Conservation (phyloP, 306 rosid genomes). For the Quercus aquifolioides region DNA sequence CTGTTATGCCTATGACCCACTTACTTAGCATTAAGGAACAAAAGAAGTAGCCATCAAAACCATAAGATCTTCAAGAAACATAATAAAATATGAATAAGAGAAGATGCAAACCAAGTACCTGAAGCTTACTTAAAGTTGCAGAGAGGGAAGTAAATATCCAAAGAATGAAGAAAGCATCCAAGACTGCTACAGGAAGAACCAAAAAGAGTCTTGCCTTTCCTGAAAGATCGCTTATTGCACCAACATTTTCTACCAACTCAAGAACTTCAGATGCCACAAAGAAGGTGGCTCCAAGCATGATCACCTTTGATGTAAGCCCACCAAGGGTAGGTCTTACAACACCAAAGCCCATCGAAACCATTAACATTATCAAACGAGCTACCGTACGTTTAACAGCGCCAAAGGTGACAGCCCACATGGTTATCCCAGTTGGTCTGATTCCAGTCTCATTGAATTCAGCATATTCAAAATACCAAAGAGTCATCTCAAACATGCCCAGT, state of each 20-base stretch:
- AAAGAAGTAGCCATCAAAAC: not conserved
- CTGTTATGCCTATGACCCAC: not conserved
- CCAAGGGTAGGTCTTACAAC: conserved; percentile 98
- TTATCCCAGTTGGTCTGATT: conserved; percentile 84
- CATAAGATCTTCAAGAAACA: conserved; percentile 12
- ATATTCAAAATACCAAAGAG: conserved; percentile 91
- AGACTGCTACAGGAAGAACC: conserved; percentile 86
- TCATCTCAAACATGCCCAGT: conserved; percentile 94
- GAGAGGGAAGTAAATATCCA: conserved; percentile 96
- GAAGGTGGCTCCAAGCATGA: conserved; percentile 90
- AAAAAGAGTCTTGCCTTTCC: conserved; percentile 92
- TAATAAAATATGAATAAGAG: not conserved
- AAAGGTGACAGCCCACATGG: conserved; percentile 87
- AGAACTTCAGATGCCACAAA: conserved; percentile 90
- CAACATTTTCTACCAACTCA: conserved; percentile 92
- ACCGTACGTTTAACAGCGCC: conserved; percentile 83
- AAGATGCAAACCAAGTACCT: conserved; percentile 52
- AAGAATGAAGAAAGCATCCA: conserved; percentile 96
- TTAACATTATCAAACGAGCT: conserved; percentile 76
- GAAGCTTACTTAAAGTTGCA: conserved; percentile 94
- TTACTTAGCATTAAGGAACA: not conserved
- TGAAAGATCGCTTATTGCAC: conserved; percentile 91
- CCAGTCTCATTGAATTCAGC: conserved; percentile 91
- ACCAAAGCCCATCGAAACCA: conserved; percentile 94
- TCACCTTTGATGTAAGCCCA: conserved; percentile 88